Evolutionary conservation across 2,329 filamentous ascomycete species (phyloP).

Genomic region (Clarireedia hainanense): DNA sequence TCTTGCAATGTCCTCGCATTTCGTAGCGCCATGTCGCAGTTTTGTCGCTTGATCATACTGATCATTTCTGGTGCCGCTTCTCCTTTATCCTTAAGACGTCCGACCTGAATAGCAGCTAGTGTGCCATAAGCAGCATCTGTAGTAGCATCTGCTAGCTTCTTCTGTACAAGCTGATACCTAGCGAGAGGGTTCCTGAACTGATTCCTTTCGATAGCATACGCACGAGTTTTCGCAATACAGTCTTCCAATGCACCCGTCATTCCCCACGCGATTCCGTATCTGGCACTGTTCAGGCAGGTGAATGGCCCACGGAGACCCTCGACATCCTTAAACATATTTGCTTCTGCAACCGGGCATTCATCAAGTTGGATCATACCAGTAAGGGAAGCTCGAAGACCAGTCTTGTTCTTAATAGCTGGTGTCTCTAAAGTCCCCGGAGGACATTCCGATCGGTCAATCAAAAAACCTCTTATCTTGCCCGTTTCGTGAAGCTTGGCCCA

Average conservation of each 20-base stretch:
- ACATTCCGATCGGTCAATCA: conserved; percentile 78
- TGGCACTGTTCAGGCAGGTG: conserved; percentile 85
- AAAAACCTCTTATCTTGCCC: conserved; percentile 88
- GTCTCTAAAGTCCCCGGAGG: conserved; percentile 86
- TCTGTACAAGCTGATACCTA: conserved; percentile 94
- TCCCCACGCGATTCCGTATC: conserved; percentile 89
- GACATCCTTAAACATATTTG: conserved; percentile 89
- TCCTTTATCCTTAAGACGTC: conserved; percentile 84
- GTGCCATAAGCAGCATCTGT: conserved; percentile 89
- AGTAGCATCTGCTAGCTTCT: conserved; percentile 88
- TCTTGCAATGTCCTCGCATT: conserved; percentile 82
- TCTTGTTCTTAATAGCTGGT: conserved; percentile 90
- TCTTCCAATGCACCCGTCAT: conserved; percentile 93
- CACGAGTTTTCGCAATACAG: conserved; percentile 70
- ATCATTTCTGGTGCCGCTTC: conserved; percentile 93
- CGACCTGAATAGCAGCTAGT: conserved; percentile 85
- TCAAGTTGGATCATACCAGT: conserved; percentile 98
- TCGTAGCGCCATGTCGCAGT: conserved; percentile 81
- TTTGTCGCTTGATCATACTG: conserved; percentile 91
- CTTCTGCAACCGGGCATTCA: conserved; percentile 76
- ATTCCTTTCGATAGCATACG: conserved; percentile 85
- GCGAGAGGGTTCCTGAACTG: conserved; percentile 96
- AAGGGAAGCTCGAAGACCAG: conserved; percentile 81
- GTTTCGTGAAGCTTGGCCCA: conserved; percentile 92
- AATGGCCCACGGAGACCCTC: conserved; percentile 87